Conservation (phyloP, 768 basidiomycete genomes). For the Paxillus involutus region DNA sequence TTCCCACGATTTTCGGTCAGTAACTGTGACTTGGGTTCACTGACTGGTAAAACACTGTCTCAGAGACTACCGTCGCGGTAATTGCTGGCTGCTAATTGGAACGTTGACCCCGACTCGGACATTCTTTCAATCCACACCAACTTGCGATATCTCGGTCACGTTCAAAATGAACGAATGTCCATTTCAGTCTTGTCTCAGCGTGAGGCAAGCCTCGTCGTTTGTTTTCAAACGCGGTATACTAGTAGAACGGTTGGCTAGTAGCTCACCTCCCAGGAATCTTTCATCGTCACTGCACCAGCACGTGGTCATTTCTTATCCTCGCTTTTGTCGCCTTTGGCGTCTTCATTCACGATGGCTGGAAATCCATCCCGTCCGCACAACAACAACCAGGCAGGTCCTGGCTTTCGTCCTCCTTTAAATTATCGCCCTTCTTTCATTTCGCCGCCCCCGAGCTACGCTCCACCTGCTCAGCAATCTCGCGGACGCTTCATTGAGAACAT, state of each 20-base stretch:
- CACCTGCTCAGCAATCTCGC: background rate
- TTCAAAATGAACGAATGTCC: slow-evolving; percentile 11
- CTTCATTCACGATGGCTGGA: slow-evolving; percentile 13
- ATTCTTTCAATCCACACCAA: slow-evolving; percentile 1
- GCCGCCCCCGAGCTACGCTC: background rate
- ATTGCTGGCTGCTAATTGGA: no score
- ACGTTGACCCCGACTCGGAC: no score
- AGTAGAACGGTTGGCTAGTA: background rate
- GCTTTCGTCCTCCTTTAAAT: background rate
- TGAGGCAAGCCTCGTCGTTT: background rate
- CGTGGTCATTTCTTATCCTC: background rate
- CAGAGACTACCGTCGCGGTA: no score
- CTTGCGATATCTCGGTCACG: slow-evolving; percentile 14
- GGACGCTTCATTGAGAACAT: background rate
- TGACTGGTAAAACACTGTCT: no score
- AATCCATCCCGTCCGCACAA: slow-evolving; percentile 9
- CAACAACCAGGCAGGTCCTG: slow-evolving; percentile 25
- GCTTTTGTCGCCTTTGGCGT: background rate
- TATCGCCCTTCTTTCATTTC: background rate
- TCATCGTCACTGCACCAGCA: background rate
- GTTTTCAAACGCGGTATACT: background rate
- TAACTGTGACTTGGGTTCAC: no score
- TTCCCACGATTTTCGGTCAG: no score
- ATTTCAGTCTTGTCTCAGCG: slow-evolving; percentile 9
- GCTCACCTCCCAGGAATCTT: slow-evolving; percentile 5